phyloP scores from a whole-genome alignment of 208 protist species.

The Sergeia podlipaevii region DNA sequence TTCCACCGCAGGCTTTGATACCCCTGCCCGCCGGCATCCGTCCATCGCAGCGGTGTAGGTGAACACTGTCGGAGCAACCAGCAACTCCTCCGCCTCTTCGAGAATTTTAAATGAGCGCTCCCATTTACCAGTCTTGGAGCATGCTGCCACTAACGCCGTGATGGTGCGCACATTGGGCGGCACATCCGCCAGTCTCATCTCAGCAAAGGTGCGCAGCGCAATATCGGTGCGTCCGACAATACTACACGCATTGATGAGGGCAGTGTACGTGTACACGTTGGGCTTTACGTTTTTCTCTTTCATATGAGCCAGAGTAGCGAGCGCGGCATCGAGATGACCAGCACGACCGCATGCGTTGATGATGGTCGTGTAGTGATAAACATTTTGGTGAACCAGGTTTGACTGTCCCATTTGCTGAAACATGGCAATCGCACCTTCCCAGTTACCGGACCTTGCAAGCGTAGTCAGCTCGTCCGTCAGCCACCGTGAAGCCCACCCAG shows the following conservation, averaged over 20 bases:
- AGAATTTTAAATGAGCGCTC: conserved; percentile 68
- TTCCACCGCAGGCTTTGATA: conserved; percentile 54
- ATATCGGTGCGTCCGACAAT: conserved; percentile 38
- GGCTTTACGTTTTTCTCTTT: conserved; percentile 58
- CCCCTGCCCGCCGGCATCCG: conserved; percentile 68
- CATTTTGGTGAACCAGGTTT: conserved; percentile 76
- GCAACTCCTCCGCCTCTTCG: conserved; percentile 69
- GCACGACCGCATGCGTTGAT: conserved; percentile 79
- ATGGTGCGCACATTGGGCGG: conserved; percentile 81
- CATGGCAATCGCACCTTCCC: conserved; percentile 68
- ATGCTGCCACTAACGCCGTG: conserved; percentile 63
- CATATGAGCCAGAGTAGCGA: conserved; percentile 70
- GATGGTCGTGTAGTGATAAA: conserved; percentile 88
- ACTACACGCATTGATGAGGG: conserved; percentile 72
- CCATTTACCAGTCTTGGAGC: conserved; percentile 61
- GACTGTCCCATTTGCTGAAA: conserved; percentile 60
- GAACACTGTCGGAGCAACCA: conserved; percentile 79
- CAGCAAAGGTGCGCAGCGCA: conserved; percentile 66
- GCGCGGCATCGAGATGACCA: conserved; percentile 59
- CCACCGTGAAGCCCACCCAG: conserved; percentile 75
- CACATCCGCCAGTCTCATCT: conserved; percentile 70
- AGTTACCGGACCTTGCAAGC: conserved; percentile 66
- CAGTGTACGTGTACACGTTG: conserved; percentile 90
- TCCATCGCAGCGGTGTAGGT: conserved; percentile 91
- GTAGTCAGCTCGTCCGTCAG: conserved; percentile 84